These are phyloP conservation scores for Chlorella sp. DNA, from an alignment of 139 green algal genomes.

Conservation along the genomic window DNA sequence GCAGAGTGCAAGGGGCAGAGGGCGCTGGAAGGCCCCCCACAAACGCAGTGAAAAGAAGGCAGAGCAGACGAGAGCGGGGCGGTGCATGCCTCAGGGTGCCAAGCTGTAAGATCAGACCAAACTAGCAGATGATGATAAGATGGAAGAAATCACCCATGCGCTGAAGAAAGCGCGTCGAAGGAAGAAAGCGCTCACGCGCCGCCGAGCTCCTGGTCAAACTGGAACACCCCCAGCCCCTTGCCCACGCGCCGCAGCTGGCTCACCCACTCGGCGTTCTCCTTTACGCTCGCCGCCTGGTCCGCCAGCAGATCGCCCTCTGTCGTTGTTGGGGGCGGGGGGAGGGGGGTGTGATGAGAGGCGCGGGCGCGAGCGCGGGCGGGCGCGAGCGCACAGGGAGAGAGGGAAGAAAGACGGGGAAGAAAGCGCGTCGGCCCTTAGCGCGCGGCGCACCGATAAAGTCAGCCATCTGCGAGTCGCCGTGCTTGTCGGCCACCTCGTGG, in stretches of 20 bases:
- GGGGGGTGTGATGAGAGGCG: neutral
- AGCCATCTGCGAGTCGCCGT: slow-evolving; percentile 75
- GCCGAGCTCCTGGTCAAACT: slow-evolving; percentile 72
- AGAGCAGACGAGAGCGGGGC: too few relatives aligned
- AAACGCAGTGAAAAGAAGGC: too few relatives aligned
- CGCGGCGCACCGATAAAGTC: slow-evolving; percentile 81
- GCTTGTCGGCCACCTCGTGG: slow-evolving; percentile 68
- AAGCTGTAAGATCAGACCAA: too few relatives aligned
- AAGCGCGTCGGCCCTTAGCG: too few relatives aligned
- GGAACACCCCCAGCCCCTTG: slow-evolving; percentile 85
- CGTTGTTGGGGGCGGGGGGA: too few relatives aligned
- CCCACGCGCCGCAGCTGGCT: slow-evolving; percentile 88
- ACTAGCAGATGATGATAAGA: too few relatives aligned
- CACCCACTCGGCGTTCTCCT: slow-evolving; percentile 86
- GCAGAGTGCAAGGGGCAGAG: too few relatives aligned
- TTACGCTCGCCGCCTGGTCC: slow-evolving; percentile 82
- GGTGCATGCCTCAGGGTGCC: too few relatives aligned
- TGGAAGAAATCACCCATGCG: too few relatives aligned
- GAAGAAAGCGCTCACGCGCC: neutral
- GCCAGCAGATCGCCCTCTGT: slow-evolving; percentile 72
- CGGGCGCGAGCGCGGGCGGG: neutral
- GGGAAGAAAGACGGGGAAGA: neutral
- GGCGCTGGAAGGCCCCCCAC: too few relatives aligned
- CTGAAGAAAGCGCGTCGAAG: too few relatives aligned
- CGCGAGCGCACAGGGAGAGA: neutral